Percentiles rank a stretch among this genome's conserved stretches.
These are phyloP conservation scores for Tulasnella sp. DNA, from an alignment of 768 basidiomycete species.

Conservation along the genomic window DNA sequence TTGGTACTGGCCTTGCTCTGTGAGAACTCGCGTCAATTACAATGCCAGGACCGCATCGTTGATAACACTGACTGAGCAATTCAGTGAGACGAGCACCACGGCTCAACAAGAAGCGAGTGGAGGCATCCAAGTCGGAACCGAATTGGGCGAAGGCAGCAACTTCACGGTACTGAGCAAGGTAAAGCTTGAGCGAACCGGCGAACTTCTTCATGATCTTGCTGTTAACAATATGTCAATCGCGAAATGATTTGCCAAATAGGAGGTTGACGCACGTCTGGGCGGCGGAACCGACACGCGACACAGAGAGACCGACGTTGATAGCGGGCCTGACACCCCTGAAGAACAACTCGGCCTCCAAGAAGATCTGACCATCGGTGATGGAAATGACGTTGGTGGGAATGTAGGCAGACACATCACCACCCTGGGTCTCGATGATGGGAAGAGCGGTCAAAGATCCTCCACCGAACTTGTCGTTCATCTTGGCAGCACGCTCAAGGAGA, in stretches of 20 bases:
- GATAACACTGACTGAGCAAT: constrained; percentile 56
- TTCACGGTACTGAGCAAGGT: constrained; percentile 99
- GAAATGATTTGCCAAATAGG: no score
- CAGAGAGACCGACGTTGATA: constrained; percentile 99
- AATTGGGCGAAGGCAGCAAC: constrained; percentile 99
- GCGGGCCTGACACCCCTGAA: constrained; percentile 99
- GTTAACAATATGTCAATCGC: not conserved
- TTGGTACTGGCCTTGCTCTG: constrained; percentile 98
- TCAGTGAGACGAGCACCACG: constrained; percentile 99
- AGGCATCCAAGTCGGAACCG: constrained; percentile 99
- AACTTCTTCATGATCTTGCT: constrained; percentile 99
- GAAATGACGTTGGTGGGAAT: constrained; percentile 97
- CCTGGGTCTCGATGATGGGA: constrained; percentile 99
- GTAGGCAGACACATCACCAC: constrained; percentile 99
- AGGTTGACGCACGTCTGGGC: constrained; percentile 86
- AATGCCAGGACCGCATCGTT: not conserved
- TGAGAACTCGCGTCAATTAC: constrained; percentile 21
- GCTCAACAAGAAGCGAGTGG: constrained; percentile 93
- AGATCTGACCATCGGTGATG: constrained; percentile 99
- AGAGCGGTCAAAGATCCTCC: constrained; percentile 98
- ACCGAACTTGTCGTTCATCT: constrained; percentile 99
- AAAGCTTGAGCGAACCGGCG: constrained; percentile 97
- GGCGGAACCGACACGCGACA: constrained; percentile 99
- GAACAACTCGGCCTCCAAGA: constrained; percentile 99
- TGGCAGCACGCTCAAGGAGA: constrained; percentile 98